Conservation (phyloP, 441 rosid genomes). For the Eugenia klotzschiana region DNA sequence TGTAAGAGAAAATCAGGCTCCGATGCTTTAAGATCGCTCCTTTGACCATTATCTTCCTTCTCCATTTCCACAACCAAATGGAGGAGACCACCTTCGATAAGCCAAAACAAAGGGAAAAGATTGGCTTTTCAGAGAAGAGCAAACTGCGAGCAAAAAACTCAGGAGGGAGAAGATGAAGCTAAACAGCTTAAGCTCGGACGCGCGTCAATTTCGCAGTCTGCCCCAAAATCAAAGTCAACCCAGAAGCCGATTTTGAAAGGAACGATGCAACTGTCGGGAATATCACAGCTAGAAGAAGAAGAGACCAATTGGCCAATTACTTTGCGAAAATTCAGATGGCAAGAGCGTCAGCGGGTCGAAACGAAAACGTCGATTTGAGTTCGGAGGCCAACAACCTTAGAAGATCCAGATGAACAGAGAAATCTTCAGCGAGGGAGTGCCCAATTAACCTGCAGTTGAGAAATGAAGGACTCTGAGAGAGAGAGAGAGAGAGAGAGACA, state of each 20-base stretch:
- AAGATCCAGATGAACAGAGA: background rate
- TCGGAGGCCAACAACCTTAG: conserved; percentile 12
- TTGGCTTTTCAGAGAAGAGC: background rate
- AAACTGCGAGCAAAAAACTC: background rate
- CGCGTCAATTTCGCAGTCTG: background rate
- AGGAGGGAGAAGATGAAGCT: background rate
- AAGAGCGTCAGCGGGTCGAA: background rate
- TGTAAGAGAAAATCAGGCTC: conserved; percentile 49
- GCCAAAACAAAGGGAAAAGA: background rate
- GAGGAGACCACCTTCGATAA: background rate
- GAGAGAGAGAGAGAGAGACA: background rate
- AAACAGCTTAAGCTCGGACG: background rate
- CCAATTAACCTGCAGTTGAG: conserved; percentile 4
- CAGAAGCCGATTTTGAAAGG: background rate
- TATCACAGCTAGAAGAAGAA: background rate
- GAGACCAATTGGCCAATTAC: background rate
- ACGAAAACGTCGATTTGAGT: background rate
- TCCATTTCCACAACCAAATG: background rate
- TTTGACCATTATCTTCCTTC: conserved; percentile 33
- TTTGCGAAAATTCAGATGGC: background rate
- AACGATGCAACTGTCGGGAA: background rate
- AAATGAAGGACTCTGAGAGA: background rate
- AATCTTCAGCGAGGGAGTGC: background rate
- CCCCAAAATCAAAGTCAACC: background rate
- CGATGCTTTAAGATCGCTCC: conserved; percentile 24